Base-by-base conservation (phyloP, 805 yeast species). In the Wickerhamomyces sydowiorum region DNA sequence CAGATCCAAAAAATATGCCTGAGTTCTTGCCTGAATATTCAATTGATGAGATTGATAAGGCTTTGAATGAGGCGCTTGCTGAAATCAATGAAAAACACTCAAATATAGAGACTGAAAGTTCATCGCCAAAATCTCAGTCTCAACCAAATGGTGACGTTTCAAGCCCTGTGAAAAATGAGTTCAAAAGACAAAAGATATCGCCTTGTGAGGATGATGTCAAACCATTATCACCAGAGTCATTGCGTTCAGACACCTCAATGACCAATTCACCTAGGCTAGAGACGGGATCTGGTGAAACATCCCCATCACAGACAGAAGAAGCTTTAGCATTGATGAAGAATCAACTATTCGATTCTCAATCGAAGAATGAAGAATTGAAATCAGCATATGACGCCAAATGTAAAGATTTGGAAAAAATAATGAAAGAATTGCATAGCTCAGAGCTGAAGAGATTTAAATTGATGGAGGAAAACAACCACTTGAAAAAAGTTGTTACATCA, bases 401-500 rank as follows among this genome's bases (percentile, higher is more conserved):
- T 29, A 49, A 56, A 15, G 64, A 62, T 30, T 46, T 66, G 41
- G 60, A 63, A 34, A 61, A 53, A 28, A 44, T 64, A 10, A 45
- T 66, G 49, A 44, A 44, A 31, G 61, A 58, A 36, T 46, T 66
- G 39, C 65, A 60, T 41, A 64, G 60, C 37, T 64, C 67, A 37
- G 72, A 67, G 48, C 48, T 51, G 38, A 59, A 56, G 47, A 61
- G 71, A 52, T 57, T 67, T 3, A 60, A 57, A 35, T 45, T 67
- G 21, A 45, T 63, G 48, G 50, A 57, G 31, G 71, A 67, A 42
- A 67, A 67, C 44, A 62, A 62, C 47, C 52, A 56, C n/a, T 50
- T 67, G 48, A 63, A 58, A 40, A 53, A 50, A 44, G 45, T 52
- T 25, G 42, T 62, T 31, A 39, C 46, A 19, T 51, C 51, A 35